Evolutionary conservation across 306 rosid species (phyloP), one percentile per base, ranked within the genome.

Genomic region (Corylus americana): DNA sequence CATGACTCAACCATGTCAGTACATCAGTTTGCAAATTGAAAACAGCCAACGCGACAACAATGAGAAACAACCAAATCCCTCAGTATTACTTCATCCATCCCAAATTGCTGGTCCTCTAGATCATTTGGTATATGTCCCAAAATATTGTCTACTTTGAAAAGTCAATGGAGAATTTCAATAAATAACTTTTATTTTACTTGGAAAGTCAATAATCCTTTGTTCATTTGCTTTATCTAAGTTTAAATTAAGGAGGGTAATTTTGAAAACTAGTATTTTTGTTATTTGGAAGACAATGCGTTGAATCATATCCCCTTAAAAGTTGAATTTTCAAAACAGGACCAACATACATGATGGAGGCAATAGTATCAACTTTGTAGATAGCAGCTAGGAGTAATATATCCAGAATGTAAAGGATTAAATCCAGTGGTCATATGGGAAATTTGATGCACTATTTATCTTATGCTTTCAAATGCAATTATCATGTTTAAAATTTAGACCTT

Each of bases 1-100:
- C 48, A 72, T 78, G 25, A 44, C 61, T 47, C 29, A 62, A 71
- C 74, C 62, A 73, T 62, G 16, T 17, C 55, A 82, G 16, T 54
- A 44, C 48, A 74, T 16, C 67, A 35, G 47, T 54, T 68, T 62
- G 44, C 69, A 62, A 62, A 29, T 62, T n/a, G 10, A 4, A 58
- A 58, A 58, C 66, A 0, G 66, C 66, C 66, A 22, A 58, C 12
- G 3, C 12, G 1, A 55, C 12, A 5, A 16, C 35, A 16, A 31
- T 35, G 70, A 64, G 47, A 64, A 64, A 64, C 0, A 31, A 29
- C 70, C 45, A 63, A 59, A 59, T 31, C 25, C 7, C 27, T 1
- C 37, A 7, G 49, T 17, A 35, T 18, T 37, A 59, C 66, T 25
- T 5, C 13, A 12, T 49, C 14, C 17, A 22, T 11, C 25, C 37